These are phyloP conservation scores for Linum usitatissimum DNA, from an alignment of 345 rosid species.

Conservation along the genomic window DNA sequence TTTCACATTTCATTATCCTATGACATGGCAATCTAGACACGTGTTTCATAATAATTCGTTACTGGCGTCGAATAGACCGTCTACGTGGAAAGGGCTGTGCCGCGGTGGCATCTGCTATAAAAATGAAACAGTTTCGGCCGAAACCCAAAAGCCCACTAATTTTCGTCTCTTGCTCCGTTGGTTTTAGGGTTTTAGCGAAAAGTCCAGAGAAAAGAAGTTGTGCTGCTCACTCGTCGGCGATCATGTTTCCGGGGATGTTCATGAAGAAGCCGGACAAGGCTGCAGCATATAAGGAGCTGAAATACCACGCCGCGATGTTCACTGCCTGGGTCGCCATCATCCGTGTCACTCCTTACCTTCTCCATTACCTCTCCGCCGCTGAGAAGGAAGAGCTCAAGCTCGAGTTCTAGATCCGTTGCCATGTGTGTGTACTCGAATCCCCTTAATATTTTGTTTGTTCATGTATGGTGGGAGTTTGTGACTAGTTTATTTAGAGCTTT, in stretches of 20 bases:
- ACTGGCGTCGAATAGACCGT: too few species aligned
- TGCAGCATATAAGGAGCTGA: conserved; percentile 70
- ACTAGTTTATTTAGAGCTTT: too few species aligned
- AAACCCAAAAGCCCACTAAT: too few species aligned
- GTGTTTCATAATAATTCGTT: too few species aligned
- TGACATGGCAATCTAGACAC: too few species aligned
- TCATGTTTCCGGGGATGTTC: conserved; percentile 83
- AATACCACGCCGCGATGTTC: conserved; percentile 46
- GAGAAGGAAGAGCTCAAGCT: conserved; percentile 72
- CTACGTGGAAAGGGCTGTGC: too few species aligned
- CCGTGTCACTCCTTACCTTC: conserved; percentile 63
- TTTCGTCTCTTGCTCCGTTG: too few species aligned
- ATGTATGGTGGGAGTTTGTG: too few species aligned
- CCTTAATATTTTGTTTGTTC: not conserved
- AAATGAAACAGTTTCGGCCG: too few species aligned
- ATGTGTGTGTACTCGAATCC: not conserved
- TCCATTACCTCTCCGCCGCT: conserved; percentile 44
- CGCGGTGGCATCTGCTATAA: too few species aligned
- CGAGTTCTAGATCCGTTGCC: conserved; percentile 31
- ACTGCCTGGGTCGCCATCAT: conserved; percentile 47
- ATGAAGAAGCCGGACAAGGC: conserved; percentile 74
- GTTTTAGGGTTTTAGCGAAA: conserved; percentile 19
- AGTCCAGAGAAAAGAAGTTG: not conserved
- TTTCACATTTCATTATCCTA: too few species aligned
- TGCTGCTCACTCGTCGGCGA: not conserved